Conservation (phyloP, 805 yeast genomes). For the Candida koratica region DNA sequence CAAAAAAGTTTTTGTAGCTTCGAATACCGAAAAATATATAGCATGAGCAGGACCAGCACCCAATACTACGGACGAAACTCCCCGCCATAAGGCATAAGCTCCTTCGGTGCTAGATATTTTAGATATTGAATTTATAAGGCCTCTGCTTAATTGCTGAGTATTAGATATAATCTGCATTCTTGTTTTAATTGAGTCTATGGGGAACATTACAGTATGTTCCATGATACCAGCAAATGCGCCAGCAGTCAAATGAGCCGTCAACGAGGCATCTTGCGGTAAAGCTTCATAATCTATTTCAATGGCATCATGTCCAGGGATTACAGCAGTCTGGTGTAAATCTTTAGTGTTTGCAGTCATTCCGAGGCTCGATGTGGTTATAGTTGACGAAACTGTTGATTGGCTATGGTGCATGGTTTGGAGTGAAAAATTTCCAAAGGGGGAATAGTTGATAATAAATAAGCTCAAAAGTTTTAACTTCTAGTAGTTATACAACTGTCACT, state of each 20-base stretch:
- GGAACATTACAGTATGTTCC: conserved; percentile 98
- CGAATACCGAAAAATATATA: conserved; percentile 91
- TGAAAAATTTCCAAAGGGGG: conserved; percentile 1
- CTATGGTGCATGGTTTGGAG: conserved; percentile 7
- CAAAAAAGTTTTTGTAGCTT: conserved; percentile 62
- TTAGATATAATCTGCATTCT: conserved; percentile 69
- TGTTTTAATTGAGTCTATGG: conserved; percentile 93
- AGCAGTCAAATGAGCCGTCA: conserved; percentile 77
- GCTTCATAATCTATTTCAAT: conserved; percentile 84
- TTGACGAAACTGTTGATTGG: not conserved
- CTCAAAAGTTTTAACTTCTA: too few species aligned
- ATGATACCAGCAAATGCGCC: conserved; percentile 99
- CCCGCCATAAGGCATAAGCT: conserved; percentile 84
- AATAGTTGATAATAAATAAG: too few species aligned
- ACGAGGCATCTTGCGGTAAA: conserved; percentile 79
- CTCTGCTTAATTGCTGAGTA: conserved; percentile 21
- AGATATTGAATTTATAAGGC: conserved; percentile 64
- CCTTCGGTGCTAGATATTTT: conserved; percentile 86
- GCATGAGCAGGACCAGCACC: conserved; percentile 99
- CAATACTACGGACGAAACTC: conserved; percentile 82
- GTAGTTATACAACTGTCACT: too few species aligned
- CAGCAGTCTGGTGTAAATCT: conserved; percentile 2
- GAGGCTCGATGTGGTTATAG: not conserved
- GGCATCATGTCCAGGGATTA: conserved; percentile 25
- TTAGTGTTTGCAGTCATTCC: not conserved